Evolutionary conservation across 2,329 filamentous ascomycete genomes (phyloP).

Genomic region (Tolypocladium ophioglossoides): DNA sequence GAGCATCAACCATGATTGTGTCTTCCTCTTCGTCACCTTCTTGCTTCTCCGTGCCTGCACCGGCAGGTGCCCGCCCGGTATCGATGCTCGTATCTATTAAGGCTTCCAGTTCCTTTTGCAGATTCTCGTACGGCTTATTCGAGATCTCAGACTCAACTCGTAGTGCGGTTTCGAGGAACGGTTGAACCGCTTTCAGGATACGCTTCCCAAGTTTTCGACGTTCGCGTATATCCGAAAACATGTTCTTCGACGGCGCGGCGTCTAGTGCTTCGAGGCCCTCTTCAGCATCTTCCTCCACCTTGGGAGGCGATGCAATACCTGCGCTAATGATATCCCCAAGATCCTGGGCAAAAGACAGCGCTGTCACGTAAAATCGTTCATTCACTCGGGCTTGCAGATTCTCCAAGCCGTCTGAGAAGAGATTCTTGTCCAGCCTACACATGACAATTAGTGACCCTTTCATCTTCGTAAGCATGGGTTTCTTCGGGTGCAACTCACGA

Average conservation of each 20-base stretch:
- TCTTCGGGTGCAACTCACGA: conserved; percentile 47
- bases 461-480: conserved; percentile 3
- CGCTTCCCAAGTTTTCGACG: conserved; percentile 78
- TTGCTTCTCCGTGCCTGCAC: conserved; percentile 22
- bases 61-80: conserved; percentile 31
- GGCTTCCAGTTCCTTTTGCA: conserved; percentile 63
- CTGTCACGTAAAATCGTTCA: conserved; percentile 45
- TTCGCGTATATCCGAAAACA: conserved; percentile 62
- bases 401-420: conserved; percentile 44
- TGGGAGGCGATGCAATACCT: conserved; percentile 37
- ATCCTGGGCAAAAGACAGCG: conserved; percentile 45
- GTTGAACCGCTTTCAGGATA: conserved; percentile 75
- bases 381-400: conserved; percentile 42
- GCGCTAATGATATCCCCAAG: conserved; percentile 42
- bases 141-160: conserved; percentile 74
- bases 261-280: conserved; percentile 25
- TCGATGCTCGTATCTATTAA: conserved; percentile 61
- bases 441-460: conserved; percentile 21
- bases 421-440: conserved; percentile 51
- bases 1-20: conserved; percentile 41
- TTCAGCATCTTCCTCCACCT: conserved; percentile 13
- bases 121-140: conserved; percentile 56
- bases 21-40: conserved; percentile 29
- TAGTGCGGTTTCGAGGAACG: conserved; percentile 64
- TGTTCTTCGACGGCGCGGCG: conserved; percentile 40